Evolutionary conservation across 2,329 filamentous ascomycete genomes (phyloP).

Genomic region (Pseudogymnoascus destructans): DNA sequence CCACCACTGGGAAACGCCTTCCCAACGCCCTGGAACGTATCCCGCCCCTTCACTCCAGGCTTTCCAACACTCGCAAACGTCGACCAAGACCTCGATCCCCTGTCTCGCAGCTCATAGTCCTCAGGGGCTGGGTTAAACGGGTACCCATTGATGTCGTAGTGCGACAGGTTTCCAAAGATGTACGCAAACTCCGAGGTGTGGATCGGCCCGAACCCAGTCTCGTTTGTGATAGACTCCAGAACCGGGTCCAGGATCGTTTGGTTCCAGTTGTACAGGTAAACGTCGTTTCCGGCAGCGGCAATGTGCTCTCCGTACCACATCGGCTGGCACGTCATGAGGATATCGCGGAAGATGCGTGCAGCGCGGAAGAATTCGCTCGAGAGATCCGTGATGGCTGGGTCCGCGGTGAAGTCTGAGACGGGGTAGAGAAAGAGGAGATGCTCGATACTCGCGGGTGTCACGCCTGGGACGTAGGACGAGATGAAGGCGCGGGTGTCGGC

Average conservation of each 20-base stretch:
- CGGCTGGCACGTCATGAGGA: constrained; percentile 35
- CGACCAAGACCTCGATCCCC: constrained; percentile 35
- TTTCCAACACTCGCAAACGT: constrained; percentile 32
- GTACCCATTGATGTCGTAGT: constrained; percentile 29
- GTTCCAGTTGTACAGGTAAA: constrained; percentile 40
- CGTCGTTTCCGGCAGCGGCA: constrained; percentile 29
- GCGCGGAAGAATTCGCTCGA: constrained; percentile 37
- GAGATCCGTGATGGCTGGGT: constrained; percentile 27
- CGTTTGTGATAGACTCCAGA: constrained; percentile 25
- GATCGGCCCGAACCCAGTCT: constrained; percentile 32
- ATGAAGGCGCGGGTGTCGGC: constrained; percentile 28
- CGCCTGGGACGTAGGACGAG: background rate
- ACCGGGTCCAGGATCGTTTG: constrained; percentile 38
- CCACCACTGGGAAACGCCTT: constrained; percentile 25
- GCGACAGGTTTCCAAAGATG: constrained; percentile 34
- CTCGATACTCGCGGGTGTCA: constrained; percentile 30
- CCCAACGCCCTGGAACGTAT: constrained; percentile 33
- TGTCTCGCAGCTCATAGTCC: constrained; percentile 31
- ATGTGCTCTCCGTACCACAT: constrained; percentile 32
- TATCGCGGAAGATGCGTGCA: constrained; percentile 37
- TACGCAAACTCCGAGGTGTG: constrained; percentile 43
- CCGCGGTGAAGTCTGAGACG: constrained; percentile 31
- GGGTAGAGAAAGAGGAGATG: constrained; percentile 39
- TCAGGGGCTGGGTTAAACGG: constrained; percentile 27
- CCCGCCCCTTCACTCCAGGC: constrained; percentile 23